Base-by-base conservation (phyloP, 2,329 filamentous ascomycete species). In the Paecilomyces sp. region DNA sequence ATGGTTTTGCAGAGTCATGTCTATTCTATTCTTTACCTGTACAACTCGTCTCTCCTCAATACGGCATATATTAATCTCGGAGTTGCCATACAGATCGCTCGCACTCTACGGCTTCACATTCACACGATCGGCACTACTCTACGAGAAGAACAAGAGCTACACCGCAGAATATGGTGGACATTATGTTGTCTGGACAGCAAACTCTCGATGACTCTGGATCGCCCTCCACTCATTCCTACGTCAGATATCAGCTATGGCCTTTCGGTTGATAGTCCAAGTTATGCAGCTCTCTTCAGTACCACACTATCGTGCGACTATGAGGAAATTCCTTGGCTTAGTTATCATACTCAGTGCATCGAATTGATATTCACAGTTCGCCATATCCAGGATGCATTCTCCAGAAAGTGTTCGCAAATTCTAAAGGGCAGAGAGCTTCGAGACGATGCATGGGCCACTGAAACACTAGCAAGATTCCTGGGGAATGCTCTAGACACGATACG, bases 81-180 rank as follows among this genome's bases (percentile, higher is more conserved):
- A 0, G 64, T 73, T 24, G 75, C 77, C 0, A 67, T 79, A 1
- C 73, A 78, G 9, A 75, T 71, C 1, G 79, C 77, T 4, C 71
- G 79, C 24, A 74, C 78, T 33, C 63, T 81, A 1, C 77, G 79
- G 1, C 67, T 81, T 7, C 79, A 81, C 64, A 62, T 75, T 1
- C 77, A 80, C 34, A 78, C 79, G 2, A 66, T 72, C 0, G 58
- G 61, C 5, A 56, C 67, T 58, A 57, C 75, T 30, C 64, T 73
- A 0, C 58, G 54, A 4, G 47, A 56, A 0, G 66, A 76, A 41
- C 61, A 73, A 11, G 79, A 81, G 61, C 65, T 79, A 60, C 75
- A 76, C 5, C 79, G 76, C 62, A 70, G 79, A 0, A 62, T 83
- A n/a, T 84, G 81, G 80, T 83, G 79, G 79, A 66, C 66, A 0